Evolutionary conservation across 176 grass and related monocot species (phyloP).

Genomic region (Leersia perrieri): DNA sequence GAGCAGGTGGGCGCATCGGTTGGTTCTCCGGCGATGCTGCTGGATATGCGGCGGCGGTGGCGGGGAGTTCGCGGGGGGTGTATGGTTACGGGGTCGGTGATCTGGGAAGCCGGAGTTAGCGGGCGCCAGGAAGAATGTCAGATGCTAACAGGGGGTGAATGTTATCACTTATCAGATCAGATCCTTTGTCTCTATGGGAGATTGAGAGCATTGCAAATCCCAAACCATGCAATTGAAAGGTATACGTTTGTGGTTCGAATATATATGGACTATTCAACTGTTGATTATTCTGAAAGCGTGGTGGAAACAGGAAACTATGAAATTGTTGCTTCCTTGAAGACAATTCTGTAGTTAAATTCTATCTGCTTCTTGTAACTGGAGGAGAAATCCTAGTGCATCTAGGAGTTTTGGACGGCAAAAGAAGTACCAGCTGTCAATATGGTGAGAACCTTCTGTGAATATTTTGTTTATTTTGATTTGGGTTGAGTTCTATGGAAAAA

Average conservation of each 20-base stretch:
- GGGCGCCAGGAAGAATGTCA: constrained; percentile 43
- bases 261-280: not conserved
- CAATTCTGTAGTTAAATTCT: constrained; percentile 82
- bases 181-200: not conserved
- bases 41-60: not conserved
- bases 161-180: not conserved
- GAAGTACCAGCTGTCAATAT: constrained; percentile 75
- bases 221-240: not conserved
- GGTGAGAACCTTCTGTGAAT: constrained; percentile 38
- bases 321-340: constrained; percentile 52
- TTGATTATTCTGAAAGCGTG: not conserved
- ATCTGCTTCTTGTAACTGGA: constrained; percentile 74
- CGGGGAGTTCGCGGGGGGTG: not conserved
- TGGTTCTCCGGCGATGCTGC: constrained; percentile 21
- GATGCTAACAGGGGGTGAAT: constrained; percentile 52
- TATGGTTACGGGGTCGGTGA: not conserved
- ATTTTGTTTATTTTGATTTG: not conserved
- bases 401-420: too few relatives aligned
- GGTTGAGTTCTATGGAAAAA: not conserved
- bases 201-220: too few relatives aligned
- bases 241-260: not conserved
- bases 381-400: constrained; percentile 71
- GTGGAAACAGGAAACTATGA: too few relatives aligned
- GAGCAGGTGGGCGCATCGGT: not conserved
- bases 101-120: constrained; percentile 38